phyloP scores from a whole-genome alignment of 1,284 basidiomycete species.

The Sanghuangporus weigelae region DNA sequence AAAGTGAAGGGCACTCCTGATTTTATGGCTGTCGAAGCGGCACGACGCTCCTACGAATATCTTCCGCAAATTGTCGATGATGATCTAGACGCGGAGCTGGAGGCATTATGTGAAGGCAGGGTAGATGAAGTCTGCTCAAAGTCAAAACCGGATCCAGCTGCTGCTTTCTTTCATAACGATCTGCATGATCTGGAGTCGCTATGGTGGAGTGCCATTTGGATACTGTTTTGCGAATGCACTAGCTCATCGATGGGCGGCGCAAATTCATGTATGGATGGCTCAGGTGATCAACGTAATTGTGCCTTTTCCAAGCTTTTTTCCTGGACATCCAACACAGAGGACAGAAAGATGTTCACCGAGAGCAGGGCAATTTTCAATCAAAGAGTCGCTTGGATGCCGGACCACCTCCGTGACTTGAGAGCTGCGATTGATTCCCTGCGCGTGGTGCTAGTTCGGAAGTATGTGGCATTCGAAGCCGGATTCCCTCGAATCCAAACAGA shows the following conservation, averaged over 20 bases:
- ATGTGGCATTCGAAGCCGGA: too few relatives aligned
- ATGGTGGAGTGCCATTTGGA: not conserved
- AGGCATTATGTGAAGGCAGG: not conserved
- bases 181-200: not conserved
- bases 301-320: not conserved
- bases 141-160: not conserved
- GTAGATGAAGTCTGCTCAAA: not conserved
- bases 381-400: too few relatives aligned
- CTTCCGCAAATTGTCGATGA: not conserved
- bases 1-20: not conserved
- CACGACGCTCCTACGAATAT: not conserved
- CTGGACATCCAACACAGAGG: not conserved
- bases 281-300: not conserved
- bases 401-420: too few relatives aligned
- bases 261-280: too few relatives aligned
- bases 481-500: too few relatives aligned
- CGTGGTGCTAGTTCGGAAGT: too few relatives aligned
- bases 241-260: too few relatives aligned
- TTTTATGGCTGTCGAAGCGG: constrained; percentile 7
- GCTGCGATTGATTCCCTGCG: too few relatives aligned
- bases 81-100: not conserved
- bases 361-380: too few relatives aligned
- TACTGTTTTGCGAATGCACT: too few relatives aligned
- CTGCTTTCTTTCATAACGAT: not conserved
- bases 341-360: not conserved